Percentiles rank a stretch among this genome's conserved stretches.
Conservation (phyloP, 1,139 yeast species). For the Hyphopichia wangnamkhiaoensis region DNA sequence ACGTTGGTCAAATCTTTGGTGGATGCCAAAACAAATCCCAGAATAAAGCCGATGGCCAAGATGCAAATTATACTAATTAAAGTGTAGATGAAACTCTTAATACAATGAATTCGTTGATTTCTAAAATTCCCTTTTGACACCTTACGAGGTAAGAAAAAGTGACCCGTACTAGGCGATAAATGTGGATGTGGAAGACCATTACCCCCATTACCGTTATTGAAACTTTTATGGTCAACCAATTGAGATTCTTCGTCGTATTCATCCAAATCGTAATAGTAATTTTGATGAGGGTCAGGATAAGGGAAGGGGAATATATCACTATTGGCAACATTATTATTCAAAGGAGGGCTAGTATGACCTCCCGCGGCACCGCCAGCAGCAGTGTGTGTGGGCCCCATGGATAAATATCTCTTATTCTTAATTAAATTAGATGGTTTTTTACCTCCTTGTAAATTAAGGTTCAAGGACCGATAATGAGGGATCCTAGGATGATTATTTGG, state of each 20-base stretch:
- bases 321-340: constrained; percentile 11
- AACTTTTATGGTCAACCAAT: constrained; percentile 10
- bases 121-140: constrained; percentile 19
- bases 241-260: constrained; percentile 42
- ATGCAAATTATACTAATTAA: constrained; percentile 53
- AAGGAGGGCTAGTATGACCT: constrained; percentile 6
- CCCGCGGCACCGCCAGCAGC: constrained; percentile 7
- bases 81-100: constrained; percentile 58
- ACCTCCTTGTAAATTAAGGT: constrained; percentile 31
- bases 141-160: constrained; percentile 35
- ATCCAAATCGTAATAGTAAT: constrained; percentile 40
- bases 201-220: background rate
- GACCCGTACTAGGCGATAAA: constrained; percentile 20
- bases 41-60: constrained; percentile 69
- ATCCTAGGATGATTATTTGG: constrained; percentile 22
- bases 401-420: constrained; percentile 38
- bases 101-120: constrained; percentile 32
- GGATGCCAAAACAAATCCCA: constrained; percentile 85
- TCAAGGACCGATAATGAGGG: constrained; percentile 47
- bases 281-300: constrained; percentile 39
- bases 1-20: constrained; percentile 79
- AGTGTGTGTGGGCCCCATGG: constrained; percentile 31
- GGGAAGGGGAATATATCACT: constrained; percentile 57
- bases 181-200: constrained; percentile 17
- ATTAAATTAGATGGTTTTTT: constrained; percentile 24